These are phyloP conservation scores for Saksenaea vasiformis DNA, from an alignment of 371 early-diverging fungal species.

Conservation along the genomic window DNA sequence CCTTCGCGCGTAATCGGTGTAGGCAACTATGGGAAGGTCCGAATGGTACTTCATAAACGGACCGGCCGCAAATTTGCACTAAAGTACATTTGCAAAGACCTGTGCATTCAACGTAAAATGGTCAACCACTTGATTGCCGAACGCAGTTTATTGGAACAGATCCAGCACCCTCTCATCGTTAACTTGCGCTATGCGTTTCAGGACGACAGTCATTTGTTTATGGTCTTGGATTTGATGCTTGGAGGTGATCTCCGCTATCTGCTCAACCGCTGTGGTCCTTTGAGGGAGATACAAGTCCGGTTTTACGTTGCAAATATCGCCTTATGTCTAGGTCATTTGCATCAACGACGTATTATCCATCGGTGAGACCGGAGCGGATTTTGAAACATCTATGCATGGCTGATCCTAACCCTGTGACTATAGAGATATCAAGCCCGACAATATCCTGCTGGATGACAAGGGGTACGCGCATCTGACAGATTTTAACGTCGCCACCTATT, in stretches of 20 bases:
- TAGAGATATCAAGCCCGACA: slow-evolving; percentile 93
- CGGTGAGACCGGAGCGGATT: slow-evolving; percentile 33
- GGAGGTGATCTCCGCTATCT: slow-evolving; percentile 91
- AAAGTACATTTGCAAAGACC: slow-evolving; percentile 64
- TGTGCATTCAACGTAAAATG: slow-evolving; percentile 60
- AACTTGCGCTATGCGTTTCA: slow-evolving; percentile 83
- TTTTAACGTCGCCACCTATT: slow-evolving; percentile 83
- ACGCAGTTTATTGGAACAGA: slow-evolving; percentile 54
- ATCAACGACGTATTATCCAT: slow-evolving; percentile 64
- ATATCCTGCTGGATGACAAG: slow-evolving; percentile 83
- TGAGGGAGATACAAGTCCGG: slow-evolving; percentile 76
- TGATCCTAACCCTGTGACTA: not conserved
- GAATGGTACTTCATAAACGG: slow-evolving; percentile 85
- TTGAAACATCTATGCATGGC: not conserved
- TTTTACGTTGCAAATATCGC: slow-evolving; percentile 82
- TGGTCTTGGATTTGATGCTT: slow-evolving; percentile 82
- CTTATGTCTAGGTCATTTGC: slow-evolving; percentile 71
- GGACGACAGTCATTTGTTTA: slow-evolving; percentile 80
- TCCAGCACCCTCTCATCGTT: slow-evolving; percentile 57
- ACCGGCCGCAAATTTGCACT: slow-evolving; percentile 60
- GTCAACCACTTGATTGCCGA: slow-evolving; percentile 64
- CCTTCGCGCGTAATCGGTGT: slow-evolving; percentile 71
- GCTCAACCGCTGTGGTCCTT: slow-evolving; percentile 59
- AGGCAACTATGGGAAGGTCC: slow-evolving; percentile 81
- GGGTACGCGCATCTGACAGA: slow-evolving; percentile 91